These are phyloP conservation scores for Coemansia sp. DNA, from an alignment of 192 early-diverging fungal genomes.

Conservation along the genomic window DNA sequence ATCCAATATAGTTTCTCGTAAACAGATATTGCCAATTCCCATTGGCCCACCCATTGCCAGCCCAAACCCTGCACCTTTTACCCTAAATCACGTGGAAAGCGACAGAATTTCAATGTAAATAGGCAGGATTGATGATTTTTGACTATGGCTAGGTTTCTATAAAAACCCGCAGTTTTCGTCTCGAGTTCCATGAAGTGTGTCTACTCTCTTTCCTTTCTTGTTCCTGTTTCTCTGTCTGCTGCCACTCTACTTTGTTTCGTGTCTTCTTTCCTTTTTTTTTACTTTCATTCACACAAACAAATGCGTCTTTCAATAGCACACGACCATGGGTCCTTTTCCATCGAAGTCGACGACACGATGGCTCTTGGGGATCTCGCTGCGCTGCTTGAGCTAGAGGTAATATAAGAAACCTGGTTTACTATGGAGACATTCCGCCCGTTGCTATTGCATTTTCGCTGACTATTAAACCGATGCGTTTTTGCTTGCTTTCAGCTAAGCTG, in stretches of 20 bases:
- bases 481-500: too few relatives aligned
- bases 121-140: not conserved
- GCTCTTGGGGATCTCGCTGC: slow-evolving; percentile 76
- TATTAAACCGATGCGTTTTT: too few relatives aligned
- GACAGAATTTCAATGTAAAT: slow-evolving; percentile 2
- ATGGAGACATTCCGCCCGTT: not conserved
- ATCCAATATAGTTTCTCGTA: not conserved
- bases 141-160: not conserved
- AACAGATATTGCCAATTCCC: not conserved
- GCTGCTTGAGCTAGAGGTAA: slow-evolving; percentile 82
- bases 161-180: not conserved
- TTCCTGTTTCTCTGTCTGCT: not conserved
- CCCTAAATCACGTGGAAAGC: not conserved
- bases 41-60: not conserved
- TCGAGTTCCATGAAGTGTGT: not conserved
- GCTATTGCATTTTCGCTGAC: not conserved
- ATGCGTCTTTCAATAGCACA: slow-evolving; percentile 47
- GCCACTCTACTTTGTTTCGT: too few relatives aligned
- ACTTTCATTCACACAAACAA: not conserved
- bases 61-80: not conserved
- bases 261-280: slow-evolving; percentile 2
- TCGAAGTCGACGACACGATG: slow-evolving; percentile 75
- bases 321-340: slow-evolving; percentile 20
- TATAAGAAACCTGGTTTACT: not conserved
- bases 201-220: not conserved